Evolutionary conservation across 2,329 filamentous ascomycete species (phyloP), one percentile per base, ranked within the genome.

Genomic region (Trichoderma citrinoviride): DNA sequence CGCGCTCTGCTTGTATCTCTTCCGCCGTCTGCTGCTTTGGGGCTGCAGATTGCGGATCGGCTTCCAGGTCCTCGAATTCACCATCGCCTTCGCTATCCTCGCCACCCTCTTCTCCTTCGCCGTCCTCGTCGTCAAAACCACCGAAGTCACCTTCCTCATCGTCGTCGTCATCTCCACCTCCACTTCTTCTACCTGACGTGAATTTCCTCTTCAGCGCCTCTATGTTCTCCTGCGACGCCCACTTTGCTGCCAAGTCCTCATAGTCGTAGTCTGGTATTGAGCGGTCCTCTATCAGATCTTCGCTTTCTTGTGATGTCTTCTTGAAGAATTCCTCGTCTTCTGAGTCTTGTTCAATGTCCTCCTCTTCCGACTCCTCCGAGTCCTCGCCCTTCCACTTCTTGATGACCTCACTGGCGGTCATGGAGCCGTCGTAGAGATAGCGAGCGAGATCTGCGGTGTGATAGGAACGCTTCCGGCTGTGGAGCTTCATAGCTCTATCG

Each of bases 1-100:
- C 92, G 70, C 95, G 90, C 78, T 99, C 95, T 3, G 88, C 90
- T 67, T 94, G 92, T n/a, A 98, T 82, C 54, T 78, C 81, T n/a
- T 81, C 78, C 14, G 76, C 77, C 2, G 77, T 73, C 64, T 79
- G 77, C 44, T 82, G 79, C 8, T 80, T 78, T 10, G 80, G 79
- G 8, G 81, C 74, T 2, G 75, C 68, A 41, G 50, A 43, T 53
- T 53, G 40, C 7, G 69, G 53, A 12, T 70, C 68, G 21, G 69
- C 70, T 77, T 97, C 92, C 21, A 97, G 81, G 77, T 97, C 93
- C 74, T 95, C 89, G 69, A 94, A 96, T 43, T 85, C 90, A 56
- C 91, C 92, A 71, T 94, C 91, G 12, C 90, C 91, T 74, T 92
- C 90, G 68, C 85, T 84, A 44, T 85, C 82, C 17, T 87, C 83